These are phyloP conservation scores for Stephania japonica DNA, from an alignment of 164 flowering plant species.

Conservation along the genomic window DNA sequence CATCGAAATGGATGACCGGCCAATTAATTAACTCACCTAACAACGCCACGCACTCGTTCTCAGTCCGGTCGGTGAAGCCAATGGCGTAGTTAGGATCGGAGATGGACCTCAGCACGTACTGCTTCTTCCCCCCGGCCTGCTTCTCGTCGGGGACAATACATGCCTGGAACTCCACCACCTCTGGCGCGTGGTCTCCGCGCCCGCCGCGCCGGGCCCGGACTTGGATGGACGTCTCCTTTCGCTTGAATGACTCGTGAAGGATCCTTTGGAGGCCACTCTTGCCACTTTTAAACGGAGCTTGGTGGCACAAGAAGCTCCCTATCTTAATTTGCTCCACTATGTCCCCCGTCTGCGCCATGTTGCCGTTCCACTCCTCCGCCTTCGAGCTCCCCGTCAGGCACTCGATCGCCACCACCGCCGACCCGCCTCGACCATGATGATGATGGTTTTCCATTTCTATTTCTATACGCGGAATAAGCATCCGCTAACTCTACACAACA, in stretches of 20 bases:
- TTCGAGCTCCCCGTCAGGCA: constrained; percentile 80
- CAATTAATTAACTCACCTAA: constrained; percentile 51
- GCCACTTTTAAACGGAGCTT: constrained; percentile 70
- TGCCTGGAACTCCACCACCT: constrained; percentile 69
- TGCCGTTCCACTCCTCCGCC: constrained; percentile 86
- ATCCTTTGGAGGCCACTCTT: constrained; percentile 68
- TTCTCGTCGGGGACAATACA: constrained; percentile 79
- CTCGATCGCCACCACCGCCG: constrained; percentile 60
- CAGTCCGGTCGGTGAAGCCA: constrained; percentile 77
- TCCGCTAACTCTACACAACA: background rate
- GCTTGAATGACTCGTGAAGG: constrained; percentile 55
- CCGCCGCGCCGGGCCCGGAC: constrained; percentile 72
- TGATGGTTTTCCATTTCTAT: background rate
- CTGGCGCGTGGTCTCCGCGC: constrained; percentile 14
- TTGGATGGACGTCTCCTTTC: constrained; percentile 57
- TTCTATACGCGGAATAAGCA: background rate
- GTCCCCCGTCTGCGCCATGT: constrained; percentile 89
- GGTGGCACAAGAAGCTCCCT: constrained; percentile 28
- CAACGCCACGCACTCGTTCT: constrained; percentile 60
- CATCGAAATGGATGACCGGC: no score
- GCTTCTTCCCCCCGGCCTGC: constrained; percentile 51
- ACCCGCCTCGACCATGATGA: background rate
- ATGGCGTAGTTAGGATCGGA: constrained; percentile 84
- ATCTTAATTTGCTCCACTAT: constrained; percentile 74
- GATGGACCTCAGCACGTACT: constrained; percentile 68